Evolutionary conservation across 2,329 filamentous ascomycete species (phyloP), one percentile per base, ranked within the genome.

Genomic region (Microascus cirrosus): DNA sequence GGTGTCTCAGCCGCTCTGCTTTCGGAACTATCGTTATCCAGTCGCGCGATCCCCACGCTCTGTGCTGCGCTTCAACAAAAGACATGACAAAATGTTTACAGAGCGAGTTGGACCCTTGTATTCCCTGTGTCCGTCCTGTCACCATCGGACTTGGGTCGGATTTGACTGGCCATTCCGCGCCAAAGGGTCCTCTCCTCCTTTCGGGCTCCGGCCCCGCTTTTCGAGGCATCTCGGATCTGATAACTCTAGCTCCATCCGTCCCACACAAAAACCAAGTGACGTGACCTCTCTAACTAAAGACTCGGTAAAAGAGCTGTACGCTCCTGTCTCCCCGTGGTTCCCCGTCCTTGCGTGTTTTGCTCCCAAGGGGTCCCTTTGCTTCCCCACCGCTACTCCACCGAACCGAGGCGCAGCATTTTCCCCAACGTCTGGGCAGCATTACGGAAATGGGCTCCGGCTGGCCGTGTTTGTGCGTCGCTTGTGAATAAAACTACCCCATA

Each of bases 171-270:
- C 39, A n/a, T n/a, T 18, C 39, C 39, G 28, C 28, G 8, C 28
- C 28, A 32, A 32, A n/a, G n/a, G n/a, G n/a, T 32, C 28, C 28
- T 32, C 28, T n/a, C n/a, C n/a, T n/a, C n/a, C n/a, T 4, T n/a
- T 42, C 45, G 20, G 45, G 45, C 3, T 13, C 22, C 45, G 45
- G 45, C 45, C 45, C 34, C 34, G 20, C 52, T 15, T 36, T 54
- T 54, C 13, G n/a, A 22, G 32, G 15, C 22, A 32, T 15, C 50
- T 56, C 63, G 62, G 66, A 67, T 67, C 66, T 67, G 66, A 67
- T 67, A 67, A 67, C 66, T 55, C 34, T 20, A 45, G 3, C 11
- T 18, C 36, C 36, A 12, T 15, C 18, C 36, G 13, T 42, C 12
- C 13, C 18, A 4, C 36, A 12, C 36, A 42, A 42, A n/a, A 13